Evolutionary conservation across 805 yeast species (phyloP).

Genomic region (Monosporozyma unispora): DNA sequence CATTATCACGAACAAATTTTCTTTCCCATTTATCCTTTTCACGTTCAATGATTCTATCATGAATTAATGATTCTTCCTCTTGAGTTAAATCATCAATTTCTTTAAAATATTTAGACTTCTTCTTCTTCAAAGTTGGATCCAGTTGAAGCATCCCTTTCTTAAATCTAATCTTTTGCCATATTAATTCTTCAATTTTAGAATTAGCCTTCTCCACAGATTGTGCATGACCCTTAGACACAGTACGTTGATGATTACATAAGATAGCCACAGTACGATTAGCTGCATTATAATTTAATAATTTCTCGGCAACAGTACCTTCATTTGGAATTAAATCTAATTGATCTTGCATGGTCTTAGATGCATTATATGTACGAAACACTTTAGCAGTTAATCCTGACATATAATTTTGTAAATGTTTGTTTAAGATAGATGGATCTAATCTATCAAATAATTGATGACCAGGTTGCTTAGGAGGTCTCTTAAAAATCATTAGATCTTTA

Average conservation of each 20-base stretch:
- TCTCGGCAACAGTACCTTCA: constrained; percentile 81
- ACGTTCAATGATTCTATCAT: constrained; percentile 49
- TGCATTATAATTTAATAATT: constrained; percentile 80
- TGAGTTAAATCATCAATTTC: constrained; percentile 59
- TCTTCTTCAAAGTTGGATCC: constrained; percentile 45
- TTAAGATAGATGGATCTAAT: constrained; percentile 71
- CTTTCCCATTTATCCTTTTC: constrained; percentile 56
- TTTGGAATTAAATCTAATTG: constrained; percentile 79
- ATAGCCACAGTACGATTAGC: constrained; percentile 95
- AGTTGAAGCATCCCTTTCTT: constrained; percentile 62
- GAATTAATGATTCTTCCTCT: constrained; percentile 54
- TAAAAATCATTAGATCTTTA: constrained; percentile 78
- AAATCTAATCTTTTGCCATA: constrained; percentile 72
- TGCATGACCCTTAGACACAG: constrained; percentile 80
- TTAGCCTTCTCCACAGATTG: constrained; percentile 68
- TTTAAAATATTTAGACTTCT: constrained; percentile 49
- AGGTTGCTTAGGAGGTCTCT: constrained; percentile 78
- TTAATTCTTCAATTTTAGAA: constrained; percentile 68
- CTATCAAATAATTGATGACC: constrained; percentile 93
- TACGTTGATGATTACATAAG: constrained; percentile 92
- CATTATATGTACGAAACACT: constrained; percentile 95
- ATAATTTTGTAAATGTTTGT: constrained; percentile 79
- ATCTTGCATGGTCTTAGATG: constrained; percentile 94
- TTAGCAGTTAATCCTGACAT: constrained; percentile 93
- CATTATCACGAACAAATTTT: constrained; percentile 70